phyloP scores from a whole-genome alignment of 495 filamentous ascomycete species.

The Penicillium subrubescens region DNA sequence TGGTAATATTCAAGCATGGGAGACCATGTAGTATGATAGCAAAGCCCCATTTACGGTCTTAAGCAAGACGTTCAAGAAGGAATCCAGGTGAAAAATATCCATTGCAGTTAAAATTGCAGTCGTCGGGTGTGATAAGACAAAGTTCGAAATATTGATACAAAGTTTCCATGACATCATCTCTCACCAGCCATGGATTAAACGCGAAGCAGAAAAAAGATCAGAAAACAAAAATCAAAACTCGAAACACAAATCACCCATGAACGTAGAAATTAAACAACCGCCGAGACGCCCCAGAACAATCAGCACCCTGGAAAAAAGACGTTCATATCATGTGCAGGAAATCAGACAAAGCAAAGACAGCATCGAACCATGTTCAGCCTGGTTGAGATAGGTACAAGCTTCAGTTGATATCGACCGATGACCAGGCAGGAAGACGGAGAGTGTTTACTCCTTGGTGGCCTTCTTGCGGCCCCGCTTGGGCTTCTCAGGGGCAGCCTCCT shows the following conservation, averaged over 20 bases:
- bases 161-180: neutral
- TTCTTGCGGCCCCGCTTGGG: constrained; percentile 28
- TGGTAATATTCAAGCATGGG: neutral
- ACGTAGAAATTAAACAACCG: neutral
- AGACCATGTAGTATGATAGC: neutral
- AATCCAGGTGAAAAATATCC: neutral
- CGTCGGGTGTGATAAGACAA: neutral
- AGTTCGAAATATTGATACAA: neutral
- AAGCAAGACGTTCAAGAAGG: neutral
- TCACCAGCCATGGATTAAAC: neutral
- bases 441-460: constrained; percentile 1
- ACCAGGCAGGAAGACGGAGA: neutral
- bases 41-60: neutral
- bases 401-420: neutral
- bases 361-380: neutral
- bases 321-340: neutral
- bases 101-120: neutral
- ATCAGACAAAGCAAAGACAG: neutral
- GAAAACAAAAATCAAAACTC: too few species aligned
- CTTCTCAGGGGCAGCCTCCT: constrained; percentile 5
- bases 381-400: neutral
- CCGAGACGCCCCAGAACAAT: neutral
- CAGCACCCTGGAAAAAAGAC: neutral
- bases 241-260: neutral
- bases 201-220: neutral